A percentile compares a stretch with the other conserved stretches of the same genome.
Evolutionary conservation across 768 basidiomycete genomes (phyloP).

Genomic region (Leucocoprinus leucothites): DNA sequence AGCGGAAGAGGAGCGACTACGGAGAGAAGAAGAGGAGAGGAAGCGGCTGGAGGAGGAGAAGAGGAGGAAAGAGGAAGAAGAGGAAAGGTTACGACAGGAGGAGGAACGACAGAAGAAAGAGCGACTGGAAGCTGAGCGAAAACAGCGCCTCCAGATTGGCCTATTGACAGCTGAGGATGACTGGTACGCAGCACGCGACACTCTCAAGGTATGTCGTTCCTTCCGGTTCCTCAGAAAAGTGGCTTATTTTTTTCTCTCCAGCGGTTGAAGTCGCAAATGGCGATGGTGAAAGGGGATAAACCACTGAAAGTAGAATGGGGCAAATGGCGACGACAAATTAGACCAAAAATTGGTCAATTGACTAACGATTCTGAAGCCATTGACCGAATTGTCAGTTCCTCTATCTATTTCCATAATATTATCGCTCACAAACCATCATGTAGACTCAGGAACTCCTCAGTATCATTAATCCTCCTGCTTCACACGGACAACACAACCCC

Average conservation of each 20-base stretch:
- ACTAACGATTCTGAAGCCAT: constrained; percentile 68
- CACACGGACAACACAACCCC: constrained; percentile 25
- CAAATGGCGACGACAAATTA: constrained; percentile 71
- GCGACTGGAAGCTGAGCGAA: constrained; percentile 26
- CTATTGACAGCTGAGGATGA: constrained; percentile 58
- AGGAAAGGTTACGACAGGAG: constrained; percentile 34
- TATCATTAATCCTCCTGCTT: constrained; percentile 34
- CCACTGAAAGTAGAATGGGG: constrained; percentile 60
- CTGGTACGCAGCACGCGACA: constrained; percentile 55
- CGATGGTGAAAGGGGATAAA: constrained; percentile 56
- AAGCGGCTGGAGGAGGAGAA: constrained; percentile 33
- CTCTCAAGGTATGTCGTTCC: constrained; percentile 43
- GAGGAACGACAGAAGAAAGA: constrained; percentile 30
- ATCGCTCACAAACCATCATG: constrained; percentile 4
- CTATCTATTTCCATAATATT: background rate
- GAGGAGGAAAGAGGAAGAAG: constrained; percentile 33
- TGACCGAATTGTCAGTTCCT: constrained; percentile 54
- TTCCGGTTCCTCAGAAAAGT: background rate
- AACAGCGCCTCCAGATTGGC: constrained; percentile 36
- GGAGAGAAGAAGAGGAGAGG: constrained; percentile 39
- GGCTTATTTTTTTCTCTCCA: constrained; percentile 26
- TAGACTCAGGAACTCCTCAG: constrained; percentile 38
- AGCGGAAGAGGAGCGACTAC: constrained; percentile 41
- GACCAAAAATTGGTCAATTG: constrained; percentile 84
- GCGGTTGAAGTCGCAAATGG: constrained; percentile 66